These are phyloP conservation scores for Teunomyces cretensis DNA, from an alignment of 805 yeast species.

Conservation along the genomic window DNA sequence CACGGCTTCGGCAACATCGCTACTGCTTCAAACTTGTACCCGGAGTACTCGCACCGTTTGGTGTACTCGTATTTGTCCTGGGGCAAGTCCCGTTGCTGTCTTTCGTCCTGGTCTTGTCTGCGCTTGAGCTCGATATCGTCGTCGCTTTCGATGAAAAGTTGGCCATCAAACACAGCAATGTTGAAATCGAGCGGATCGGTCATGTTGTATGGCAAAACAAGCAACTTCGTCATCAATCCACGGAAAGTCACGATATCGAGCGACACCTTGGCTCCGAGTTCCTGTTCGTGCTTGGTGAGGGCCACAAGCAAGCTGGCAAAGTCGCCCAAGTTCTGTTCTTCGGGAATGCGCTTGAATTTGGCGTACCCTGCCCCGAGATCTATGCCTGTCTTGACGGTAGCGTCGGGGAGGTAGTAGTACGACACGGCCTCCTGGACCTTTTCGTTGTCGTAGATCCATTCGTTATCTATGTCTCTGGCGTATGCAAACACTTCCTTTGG, in stretches of 20 bases:
- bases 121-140: slow-evolving; percentile 37
- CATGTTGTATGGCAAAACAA: slow-evolving; percentile 63
- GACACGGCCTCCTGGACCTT: slow-evolving; percentile 49
- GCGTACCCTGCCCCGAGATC: slow-evolving; percentile 67
- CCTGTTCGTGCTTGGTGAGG: slow-evolving; percentile 54
- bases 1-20: slow-evolving; percentile 78
- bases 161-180: slow-evolving; percentile 72
- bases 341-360: slow-evolving; percentile 57
- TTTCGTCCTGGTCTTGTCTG: slow-evolving; percentile 20
- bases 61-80: slow-evolving; percentile 29
- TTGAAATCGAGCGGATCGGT: slow-evolving; percentile 61
- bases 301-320: slow-evolving; percentile 59
- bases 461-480: slow-evolving; percentile 59
- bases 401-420: slow-evolving; percentile 83
- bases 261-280: slow-evolving; percentile 44
- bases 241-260: slow-evolving; percentile 79
- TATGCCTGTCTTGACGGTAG: slow-evolving; percentile 54
- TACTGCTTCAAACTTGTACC: slow-evolving; percentile 83
- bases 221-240: slow-evolving; percentile 74
- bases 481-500: slow-evolving; percentile 79
- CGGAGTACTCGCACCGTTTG: slow-evolving; percentile 53
- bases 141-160: slow-evolving; percentile 59
- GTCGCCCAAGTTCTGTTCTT: slow-evolving; percentile 51
- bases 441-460: slow-evolving; percentile 36
- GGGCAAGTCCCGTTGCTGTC: slow-evolving; percentile 16